Percentiles rank a stretch among this genome's conserved stretches.
Evolutionary conservation across 371 early-diverging fungal species (phyloP).

Genomic region (Apophysomyces ossiformis): DNA sequence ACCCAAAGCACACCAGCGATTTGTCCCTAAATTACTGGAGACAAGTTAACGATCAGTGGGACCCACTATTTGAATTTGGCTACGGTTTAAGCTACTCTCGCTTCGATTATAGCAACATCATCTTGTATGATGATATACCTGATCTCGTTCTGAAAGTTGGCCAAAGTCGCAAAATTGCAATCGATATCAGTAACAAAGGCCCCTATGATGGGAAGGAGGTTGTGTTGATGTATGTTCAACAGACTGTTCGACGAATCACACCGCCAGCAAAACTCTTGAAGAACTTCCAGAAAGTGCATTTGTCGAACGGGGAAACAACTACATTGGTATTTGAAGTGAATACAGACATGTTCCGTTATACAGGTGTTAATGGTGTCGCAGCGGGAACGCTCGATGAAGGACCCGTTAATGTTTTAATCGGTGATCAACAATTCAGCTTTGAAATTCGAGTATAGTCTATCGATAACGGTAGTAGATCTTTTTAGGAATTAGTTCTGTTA

Average conservation of each 20-base stretch:
- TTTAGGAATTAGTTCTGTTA: no score
- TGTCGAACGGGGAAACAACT: conserved; percentile 44
- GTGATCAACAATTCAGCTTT: conserved; percentile 27
- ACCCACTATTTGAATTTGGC: conserved; percentile 65
- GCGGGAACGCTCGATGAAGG: conserved; percentile 36
- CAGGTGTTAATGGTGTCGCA: conserved; percentile 33
- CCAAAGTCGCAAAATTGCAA: conserved; percentile 30
- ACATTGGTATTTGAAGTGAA: conserved; percentile 49
- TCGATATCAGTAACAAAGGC: conserved; percentile 59
- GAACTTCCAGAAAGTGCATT: conserved; percentile 57
- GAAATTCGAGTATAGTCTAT: conserved; percentile 15
- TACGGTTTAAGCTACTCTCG: conserved; percentile 65
- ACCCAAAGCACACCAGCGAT: conserved; percentile 55
- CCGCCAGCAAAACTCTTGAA: conserved; percentile 48
- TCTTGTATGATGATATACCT: conserved; percentile 1
- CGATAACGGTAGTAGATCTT: no score
- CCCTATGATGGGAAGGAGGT: conserved; percentile 56
- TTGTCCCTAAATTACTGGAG: conserved; percentile 39
- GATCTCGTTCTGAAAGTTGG: conserved; percentile 17
- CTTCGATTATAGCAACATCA: conserved; percentile 51
- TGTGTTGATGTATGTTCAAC: conserved; percentile 66
- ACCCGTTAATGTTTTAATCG: conserved; percentile 32
- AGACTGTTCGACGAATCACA: conserved; percentile 51
- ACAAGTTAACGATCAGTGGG: conserved; percentile 38
- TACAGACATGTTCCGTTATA: conserved; percentile 41